These are phyloP conservation scores for Didymellaceae sp. DNA, from an alignment of 2,329 filamentous ascomycete genomes.

Conservation along the genomic window DNA sequence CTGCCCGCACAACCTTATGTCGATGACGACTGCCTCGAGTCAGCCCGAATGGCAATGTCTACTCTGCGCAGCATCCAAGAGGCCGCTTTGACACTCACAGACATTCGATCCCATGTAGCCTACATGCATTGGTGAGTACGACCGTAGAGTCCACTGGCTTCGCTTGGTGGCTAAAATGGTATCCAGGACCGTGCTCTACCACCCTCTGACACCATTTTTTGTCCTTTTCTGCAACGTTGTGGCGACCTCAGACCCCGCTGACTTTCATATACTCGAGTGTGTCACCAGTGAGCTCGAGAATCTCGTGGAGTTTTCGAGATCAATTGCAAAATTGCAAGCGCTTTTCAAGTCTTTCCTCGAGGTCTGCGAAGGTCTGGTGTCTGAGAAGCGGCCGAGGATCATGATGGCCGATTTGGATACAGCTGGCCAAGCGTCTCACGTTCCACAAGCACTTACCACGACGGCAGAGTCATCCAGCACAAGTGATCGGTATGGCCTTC, in stretches of 20 bases:
- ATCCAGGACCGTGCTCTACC: constrained; percentile 31
- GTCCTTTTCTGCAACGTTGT: constrained; percentile 32
- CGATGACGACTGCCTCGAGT: constrained; percentile 19
- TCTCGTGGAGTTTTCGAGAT: constrained; percentile 16
- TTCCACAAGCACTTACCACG: background rate
- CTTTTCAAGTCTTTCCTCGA: constrained; percentile 25
- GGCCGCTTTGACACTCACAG: constrained; percentile 11
- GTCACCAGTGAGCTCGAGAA: constrained; percentile 23
- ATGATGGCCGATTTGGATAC: background rate
- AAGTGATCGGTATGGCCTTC: too few species aligned
- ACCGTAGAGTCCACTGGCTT: too few species aligned
- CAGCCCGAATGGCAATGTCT: constrained; percentile 26
- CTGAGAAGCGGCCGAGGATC: background rate
- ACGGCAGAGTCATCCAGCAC: background rate
- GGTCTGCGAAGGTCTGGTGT: constrained; percentile 20
- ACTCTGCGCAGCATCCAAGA: constrained; percentile 24
- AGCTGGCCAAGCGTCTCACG: background rate
- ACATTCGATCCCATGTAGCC: constrained; percentile 21
- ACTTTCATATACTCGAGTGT: constrained; percentile 22
- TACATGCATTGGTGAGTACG: constrained; percentile 28
- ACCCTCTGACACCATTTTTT: constrained; percentile 31
- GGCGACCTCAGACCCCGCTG: constrained; percentile 21
- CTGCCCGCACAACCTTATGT: constrained; percentile 16
- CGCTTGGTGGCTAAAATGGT: too few species aligned
- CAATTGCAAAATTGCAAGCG: constrained; percentile 13